Evolutionary conservation across 805 yeast species (phyloP).

Genomic region (Suhomyces sp.): DNA sequence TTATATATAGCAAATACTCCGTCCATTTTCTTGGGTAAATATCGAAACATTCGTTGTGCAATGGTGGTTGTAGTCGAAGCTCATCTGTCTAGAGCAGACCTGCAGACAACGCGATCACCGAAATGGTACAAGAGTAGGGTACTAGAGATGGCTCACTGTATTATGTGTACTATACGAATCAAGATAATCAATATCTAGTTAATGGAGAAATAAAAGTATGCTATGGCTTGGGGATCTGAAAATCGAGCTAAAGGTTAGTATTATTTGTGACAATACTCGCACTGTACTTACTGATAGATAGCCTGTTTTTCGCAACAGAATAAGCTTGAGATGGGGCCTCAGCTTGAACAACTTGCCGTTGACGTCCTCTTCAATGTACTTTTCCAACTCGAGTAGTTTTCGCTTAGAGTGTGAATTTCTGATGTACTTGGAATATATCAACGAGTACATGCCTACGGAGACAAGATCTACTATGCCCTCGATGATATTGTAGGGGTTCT

Average conservation of each 20-base stretch:
- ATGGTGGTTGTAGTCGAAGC: not conserved
- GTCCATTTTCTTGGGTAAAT: slow-evolving; percentile 51
- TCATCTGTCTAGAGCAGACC: not conserved
- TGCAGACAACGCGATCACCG: not conserved
- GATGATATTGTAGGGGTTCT: slow-evolving; percentile 18
- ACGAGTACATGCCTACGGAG: slow-evolving; percentile 33
- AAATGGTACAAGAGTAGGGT: not conserved
- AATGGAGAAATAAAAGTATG: not conserved
- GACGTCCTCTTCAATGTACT: slow-evolving; percentile 24
- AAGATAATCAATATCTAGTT: not conserved
- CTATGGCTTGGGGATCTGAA: slow-evolving; percentile 47
- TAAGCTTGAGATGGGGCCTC: slow-evolving; percentile 32
- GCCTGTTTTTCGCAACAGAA: slow-evolving; percentile 53
- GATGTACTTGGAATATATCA: slow-evolving; percentile 13
- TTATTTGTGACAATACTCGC: not conserved
- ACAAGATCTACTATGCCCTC: slow-evolving; percentile 43
- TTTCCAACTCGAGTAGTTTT: slow-evolving; percentile 40
- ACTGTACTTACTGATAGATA: slow-evolving; percentile 45
- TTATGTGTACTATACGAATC: not conserved
- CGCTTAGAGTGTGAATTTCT: slow-evolving; percentile 24
- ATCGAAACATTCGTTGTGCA: slow-evolving; percentile 11
- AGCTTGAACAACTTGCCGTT: slow-evolving; percentile 16
- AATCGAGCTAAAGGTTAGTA: slow-evolving; percentile 41
- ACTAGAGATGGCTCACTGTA: not conserved
- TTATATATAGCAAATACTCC: slow-evolving; percentile 92